Base-by-base conservation (phyloP, 495 filamentous ascomycete species). In the Lasiosphaeris hirsuta region DNA sequence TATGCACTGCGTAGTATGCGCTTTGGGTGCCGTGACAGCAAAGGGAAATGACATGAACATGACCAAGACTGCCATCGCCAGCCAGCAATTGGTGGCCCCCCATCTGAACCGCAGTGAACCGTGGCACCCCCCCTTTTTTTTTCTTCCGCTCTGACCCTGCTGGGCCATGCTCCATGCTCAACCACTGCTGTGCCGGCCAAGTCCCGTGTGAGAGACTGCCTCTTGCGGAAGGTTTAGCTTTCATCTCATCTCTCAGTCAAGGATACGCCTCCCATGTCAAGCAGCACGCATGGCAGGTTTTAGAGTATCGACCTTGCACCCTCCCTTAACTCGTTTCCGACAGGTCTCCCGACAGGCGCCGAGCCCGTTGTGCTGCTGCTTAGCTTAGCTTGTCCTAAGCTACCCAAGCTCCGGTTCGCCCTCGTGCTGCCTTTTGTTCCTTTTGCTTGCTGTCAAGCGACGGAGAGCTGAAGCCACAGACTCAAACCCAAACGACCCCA, bases 191-290 rank as follows among this genome's bases (percentile, higher is more conserved):
- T 64, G 48, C 58, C 64, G 49, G 57, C 63, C 60, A 61, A 61
- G 56, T 68, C 63, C 65, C 57, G 69, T 64, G 65, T 50, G 56
- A 55, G 59, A 65, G 58, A 55, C 58, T 69, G 53, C 65, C 67
- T 56, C 56, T 70, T 70, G 67, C 34, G 63, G 67, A 67, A 70
- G 62, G 65, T 67, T 70, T 69, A 56, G 66, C 56, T 45, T 61
- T 52, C 55, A 62, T 64, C 64, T 53, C 62, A 62, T 63, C 59
- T 66, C 60, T 38, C 42, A 47, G 57, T 57, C 51, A 58, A 65
- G 59, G 61, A 54, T 60, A 53, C 64, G 45, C 44, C 51, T 68
- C 56, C 63, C 60, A 56, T 57, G 62, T 68, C 60, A 54, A 60
- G 65, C 62, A 63, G 47, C 35, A 57, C 52, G 62, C 63, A 67